Conservation (phyloP, 257 asterid genomes). For the Plectranthus barbatus region DNA sequence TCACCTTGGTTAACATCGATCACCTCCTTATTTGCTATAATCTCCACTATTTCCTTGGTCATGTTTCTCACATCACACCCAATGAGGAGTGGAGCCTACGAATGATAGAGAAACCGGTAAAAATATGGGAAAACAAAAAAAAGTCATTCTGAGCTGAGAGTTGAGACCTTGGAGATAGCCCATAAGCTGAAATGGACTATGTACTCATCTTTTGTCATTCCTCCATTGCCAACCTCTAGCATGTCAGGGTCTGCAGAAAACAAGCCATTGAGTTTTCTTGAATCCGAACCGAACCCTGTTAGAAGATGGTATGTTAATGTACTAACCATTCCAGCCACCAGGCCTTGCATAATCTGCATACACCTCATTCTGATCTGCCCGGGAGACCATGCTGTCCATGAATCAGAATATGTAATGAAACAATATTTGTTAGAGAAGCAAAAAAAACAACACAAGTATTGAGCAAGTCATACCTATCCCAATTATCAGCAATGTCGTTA, state of each 20-base stretch:
- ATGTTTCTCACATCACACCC: constrained; percentile 78
- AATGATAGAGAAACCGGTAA: background rate
- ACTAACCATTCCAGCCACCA: constrained; percentile 96
- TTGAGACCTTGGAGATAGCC: constrained; percentile 76
- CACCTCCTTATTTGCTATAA: constrained; percentile 62
- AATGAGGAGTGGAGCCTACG: constrained; percentile 78
- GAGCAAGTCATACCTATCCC: constrained; percentile 55
- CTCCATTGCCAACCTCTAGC: constrained; percentile 98
- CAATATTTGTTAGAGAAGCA: background rate
- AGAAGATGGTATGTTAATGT: background rate
- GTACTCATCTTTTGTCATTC: constrained; percentile 79
- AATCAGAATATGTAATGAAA: background rate
- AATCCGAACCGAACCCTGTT: background rate
- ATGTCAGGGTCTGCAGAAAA: constrained; percentile 69
- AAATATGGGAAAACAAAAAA: background rate
- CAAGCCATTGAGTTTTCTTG: background rate
- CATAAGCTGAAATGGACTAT: constrained; percentile 79
- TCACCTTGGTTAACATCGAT: constrained; percentile 78
- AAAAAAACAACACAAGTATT: background rate
- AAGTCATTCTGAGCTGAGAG: background rate
- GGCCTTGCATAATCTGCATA: constrained; percentile 78
- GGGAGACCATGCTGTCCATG: constrained; percentile 60
- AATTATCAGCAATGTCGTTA: constrained; percentile 63
- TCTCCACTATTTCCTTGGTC: constrained; percentile 43
- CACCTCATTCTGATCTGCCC: constrained; percentile 91